phyloP scores from a whole-genome alignment of 768 basidiomycete species.

The Dioszegia crocea region DNA sequence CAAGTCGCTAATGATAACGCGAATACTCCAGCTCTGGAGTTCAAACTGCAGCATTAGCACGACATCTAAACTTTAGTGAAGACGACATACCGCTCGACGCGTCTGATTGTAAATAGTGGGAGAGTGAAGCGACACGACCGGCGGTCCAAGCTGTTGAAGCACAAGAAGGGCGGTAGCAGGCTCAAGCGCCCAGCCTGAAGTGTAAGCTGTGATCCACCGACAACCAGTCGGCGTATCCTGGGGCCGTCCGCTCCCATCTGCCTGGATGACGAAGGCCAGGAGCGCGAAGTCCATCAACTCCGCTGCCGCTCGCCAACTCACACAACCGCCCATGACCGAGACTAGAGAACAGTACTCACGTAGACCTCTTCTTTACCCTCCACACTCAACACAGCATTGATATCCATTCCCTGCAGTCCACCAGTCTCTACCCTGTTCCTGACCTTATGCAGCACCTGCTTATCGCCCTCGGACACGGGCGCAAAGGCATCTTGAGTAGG shows the following conservation, averaged over 20 bases:
- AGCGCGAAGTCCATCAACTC: too few species aligned
- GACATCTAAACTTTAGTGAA: neutral
- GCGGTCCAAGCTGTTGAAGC: constrained; percentile 83
- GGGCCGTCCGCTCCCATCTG: too few species aligned
- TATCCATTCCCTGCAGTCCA: constrained; percentile 61
- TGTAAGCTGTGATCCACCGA: neutral
- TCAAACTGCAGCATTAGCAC: constrained; percentile 54
- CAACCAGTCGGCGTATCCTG: neutral
- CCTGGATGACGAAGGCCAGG: too few species aligned
- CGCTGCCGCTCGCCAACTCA: too few species aligned
- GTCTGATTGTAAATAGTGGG: constrained; percentile 82
- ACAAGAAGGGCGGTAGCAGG: constrained; percentile 80
- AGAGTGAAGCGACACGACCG: constrained; percentile 88
- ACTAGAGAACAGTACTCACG: constrained; percentile 70
- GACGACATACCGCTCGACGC: constrained; percentile 67
- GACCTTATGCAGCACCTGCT: constrained; percentile 23
- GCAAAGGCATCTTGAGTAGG: constrained; percentile 53
- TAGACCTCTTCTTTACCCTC: constrained; percentile 87
- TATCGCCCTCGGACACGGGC: neutral
- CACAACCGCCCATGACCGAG: too few species aligned
- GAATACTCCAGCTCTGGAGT: constrained; percentile 89
- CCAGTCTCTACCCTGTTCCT: constrained; percentile 15
- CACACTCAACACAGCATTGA: constrained; percentile 80
- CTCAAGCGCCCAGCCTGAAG: constrained; percentile 80
- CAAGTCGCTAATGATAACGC: constrained; percentile 91